A percentile compares a stretch with the other conserved stretches of the same genome.
phyloP scores from a whole-genome alignment of 208 protist species.

The Leishmania braziliensis region DNA sequence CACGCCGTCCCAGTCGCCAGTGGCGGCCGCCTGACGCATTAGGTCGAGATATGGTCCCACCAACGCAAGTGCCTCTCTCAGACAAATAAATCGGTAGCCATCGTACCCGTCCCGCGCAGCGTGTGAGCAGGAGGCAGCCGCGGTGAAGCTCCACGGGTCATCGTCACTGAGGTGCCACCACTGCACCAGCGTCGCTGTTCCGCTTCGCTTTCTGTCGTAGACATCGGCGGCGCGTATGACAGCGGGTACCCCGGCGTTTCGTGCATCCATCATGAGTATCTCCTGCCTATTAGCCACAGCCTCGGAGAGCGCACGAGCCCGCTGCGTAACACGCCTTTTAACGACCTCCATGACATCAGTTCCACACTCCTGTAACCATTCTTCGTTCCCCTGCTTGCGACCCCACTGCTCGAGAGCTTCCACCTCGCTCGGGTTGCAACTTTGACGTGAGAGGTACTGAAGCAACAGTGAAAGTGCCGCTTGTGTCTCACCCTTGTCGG shows the following conservation, averaged over 20 bases:
- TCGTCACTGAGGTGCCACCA: conserved; percentile 26
- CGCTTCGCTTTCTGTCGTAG: neutral
- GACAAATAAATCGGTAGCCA: conserved; percentile 16
- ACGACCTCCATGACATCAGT: conserved; percentile 2
- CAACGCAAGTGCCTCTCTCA: conserved; percentile 14
- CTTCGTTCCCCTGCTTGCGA: neutral
- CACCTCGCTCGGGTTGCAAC: conserved; percentile 23
- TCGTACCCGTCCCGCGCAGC: neutral
- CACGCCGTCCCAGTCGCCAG: conserved; percentile 19
- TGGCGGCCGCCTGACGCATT: conserved; percentile 28
- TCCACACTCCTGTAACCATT: neutral
- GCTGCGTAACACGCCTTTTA: conserved; percentile 5
- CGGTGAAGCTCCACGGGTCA: conserved; percentile 22
- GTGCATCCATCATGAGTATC: neutral
- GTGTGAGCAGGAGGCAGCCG: neutral
- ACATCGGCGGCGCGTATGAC: neutral
- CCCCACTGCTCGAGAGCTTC: conserved; percentile 21
- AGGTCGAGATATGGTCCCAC: conserved; percentile 24
- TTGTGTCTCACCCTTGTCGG: neutral
- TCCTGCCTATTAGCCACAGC: conserved; percentile 7
- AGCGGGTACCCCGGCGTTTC: neutral
- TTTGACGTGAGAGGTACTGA: conserved; percentile 13
- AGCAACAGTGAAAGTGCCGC: conserved; percentile 1
- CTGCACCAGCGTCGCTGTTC: conserved; percentile 12
- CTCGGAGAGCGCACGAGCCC: conserved; percentile 2